Evolutionary conservation across 768 basidiomycete species (phyloP).

Genomic region (Paxillus ammoniavirescens): DNA sequence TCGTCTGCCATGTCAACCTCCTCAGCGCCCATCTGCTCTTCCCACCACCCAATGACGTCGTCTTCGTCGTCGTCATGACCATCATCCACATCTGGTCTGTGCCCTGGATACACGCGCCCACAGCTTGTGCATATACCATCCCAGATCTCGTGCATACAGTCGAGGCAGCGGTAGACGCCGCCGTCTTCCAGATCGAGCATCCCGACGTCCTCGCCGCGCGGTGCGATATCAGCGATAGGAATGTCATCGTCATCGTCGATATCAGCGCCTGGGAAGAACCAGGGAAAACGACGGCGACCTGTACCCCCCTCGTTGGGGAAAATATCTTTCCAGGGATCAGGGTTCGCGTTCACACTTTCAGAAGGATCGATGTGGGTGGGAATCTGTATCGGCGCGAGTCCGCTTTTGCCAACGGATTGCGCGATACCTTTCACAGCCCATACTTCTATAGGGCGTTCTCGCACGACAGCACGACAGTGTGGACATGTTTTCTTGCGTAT

Average conservation of each 20-base stretch:
- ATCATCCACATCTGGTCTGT: constrained; percentile 29
- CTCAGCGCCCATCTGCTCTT: constrained; percentile 38
- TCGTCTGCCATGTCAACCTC: constrained; percentile 24
- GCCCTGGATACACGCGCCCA: constrained; percentile 57
- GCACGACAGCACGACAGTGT: constrained; percentile 43
- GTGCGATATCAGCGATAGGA: constrained; percentile 10
- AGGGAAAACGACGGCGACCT: constrained; percentile 16
- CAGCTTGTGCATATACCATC: constrained; percentile 65
- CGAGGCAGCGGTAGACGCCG: constrained; percentile 71
- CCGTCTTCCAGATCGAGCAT: constrained; percentile 75
- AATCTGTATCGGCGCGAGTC: constrained; percentile 36
- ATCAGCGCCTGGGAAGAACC: constrained; percentile 23
- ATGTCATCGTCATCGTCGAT: constrained; percentile 19
- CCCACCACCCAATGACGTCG: constrained; percentile 33
- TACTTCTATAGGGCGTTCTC: constrained; percentile 44
- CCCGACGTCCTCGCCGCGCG: constrained; percentile 45
- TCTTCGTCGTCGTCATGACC: constrained; percentile 29
- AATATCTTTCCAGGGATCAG: constrained; percentile 67
- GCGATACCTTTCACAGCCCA: constrained; percentile 51
- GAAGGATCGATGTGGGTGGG: constrained; percentile 28
- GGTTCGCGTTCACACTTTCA: constrained; percentile 21
- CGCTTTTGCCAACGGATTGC: constrained; percentile 49
- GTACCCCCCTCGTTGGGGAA: constrained; percentile 37
- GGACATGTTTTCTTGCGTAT: constrained; percentile 42
- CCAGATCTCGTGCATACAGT: constrained; percentile 79